A percentile compares a stretch with the other conserved stretches of the same genome.
phyloP scores from a whole-genome alignment of 805 yeast genomes.

The Starmerella riodocensis region DNA sequence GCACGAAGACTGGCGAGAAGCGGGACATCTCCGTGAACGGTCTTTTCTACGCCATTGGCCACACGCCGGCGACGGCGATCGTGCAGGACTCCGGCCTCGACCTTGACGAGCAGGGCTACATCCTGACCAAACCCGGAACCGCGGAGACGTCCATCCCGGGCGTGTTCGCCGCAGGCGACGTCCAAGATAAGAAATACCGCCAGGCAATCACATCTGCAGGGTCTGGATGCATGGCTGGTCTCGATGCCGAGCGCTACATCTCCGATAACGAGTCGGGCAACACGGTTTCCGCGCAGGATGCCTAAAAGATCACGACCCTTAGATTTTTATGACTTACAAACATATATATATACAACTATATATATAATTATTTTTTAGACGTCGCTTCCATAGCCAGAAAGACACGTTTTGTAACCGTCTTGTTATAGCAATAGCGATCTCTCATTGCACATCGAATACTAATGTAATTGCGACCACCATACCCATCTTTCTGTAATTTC shows the following conservation, averaged over 20 bases:
- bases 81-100: conserved; percentile 59
- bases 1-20: conserved; percentile 58
- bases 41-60: conserved; percentile 95
- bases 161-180: conserved; percentile 98
- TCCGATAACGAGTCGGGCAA: conserved; percentile 40
- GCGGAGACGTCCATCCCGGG: conserved; percentile 76
- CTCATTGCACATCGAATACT: too few species aligned
- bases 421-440: too few species aligned
- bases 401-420: too few species aligned
- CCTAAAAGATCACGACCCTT: too few species aligned
- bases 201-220: conserved; percentile 99
- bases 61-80: conserved; percentile 82
- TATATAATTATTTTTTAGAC: too few species aligned
- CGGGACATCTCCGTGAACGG: conserved; percentile 71
- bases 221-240: conserved; percentile 98
- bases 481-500: too few species aligned
- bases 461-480: too few species aligned
- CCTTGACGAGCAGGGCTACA: conserved; percentile 78
- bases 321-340: too few species aligned
- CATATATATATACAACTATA: too few species aligned
- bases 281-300: too few species aligned
- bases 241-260: conserved; percentile 78
- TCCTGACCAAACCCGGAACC: conserved; percentile 80
- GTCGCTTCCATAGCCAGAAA: too few species aligned
- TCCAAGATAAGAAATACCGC: conserved; percentile 91